Conservation (phyloP, 768 basidiomycete species). For the Tricholoma sp. region DNA sequence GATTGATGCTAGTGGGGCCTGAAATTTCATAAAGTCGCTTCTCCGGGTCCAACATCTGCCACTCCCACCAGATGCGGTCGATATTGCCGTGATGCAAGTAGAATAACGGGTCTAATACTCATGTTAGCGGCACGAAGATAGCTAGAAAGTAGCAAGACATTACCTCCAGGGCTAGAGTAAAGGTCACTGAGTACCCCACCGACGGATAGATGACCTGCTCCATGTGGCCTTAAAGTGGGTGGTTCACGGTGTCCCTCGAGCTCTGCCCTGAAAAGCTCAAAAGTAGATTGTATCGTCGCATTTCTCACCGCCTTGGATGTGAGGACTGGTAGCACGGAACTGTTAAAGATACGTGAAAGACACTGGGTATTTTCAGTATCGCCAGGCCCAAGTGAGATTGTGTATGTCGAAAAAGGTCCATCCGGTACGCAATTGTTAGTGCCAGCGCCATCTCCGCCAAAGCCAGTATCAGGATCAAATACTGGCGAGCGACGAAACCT, state of each 20-base stretch:
- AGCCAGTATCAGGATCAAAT: conserved; percentile 30
- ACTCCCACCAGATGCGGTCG: conserved; percentile 37
- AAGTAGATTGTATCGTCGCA: conserved; percentile 20
- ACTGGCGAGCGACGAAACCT: conserved; percentile 30
- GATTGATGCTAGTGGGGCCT: conserved; percentile 23
- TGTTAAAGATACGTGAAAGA: conserved; percentile 28
- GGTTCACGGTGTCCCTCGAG: conserved; percentile 29
- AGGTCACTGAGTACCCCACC: conserved; percentile 30
- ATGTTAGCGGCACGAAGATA: background rate
- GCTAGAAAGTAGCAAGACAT: no score
- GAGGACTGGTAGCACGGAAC: conserved; percentile 14
- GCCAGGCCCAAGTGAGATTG: conserved; percentile 29
- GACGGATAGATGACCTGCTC: conserved; percentile 29
- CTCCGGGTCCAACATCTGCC: conserved; percentile 23
- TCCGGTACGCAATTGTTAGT: conserved; percentile 21
- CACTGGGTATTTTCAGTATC: conserved; percentile 25
- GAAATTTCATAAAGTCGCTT: conserved; percentile 29
- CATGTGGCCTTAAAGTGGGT: conserved; percentile 27
- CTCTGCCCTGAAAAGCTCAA: conserved; percentile 29
- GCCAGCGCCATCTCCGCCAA: conserved; percentile 30
- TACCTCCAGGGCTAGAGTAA: conserved; percentile 36
- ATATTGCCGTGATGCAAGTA: conserved; percentile 35
- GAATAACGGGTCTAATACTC: conserved; percentile 30
- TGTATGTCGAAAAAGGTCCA: conserved; percentile 31
- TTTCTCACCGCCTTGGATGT: conserved; percentile 12